Conservation (phyloP, 805 yeast species). For the Teunomyces tritomae region DNA sequence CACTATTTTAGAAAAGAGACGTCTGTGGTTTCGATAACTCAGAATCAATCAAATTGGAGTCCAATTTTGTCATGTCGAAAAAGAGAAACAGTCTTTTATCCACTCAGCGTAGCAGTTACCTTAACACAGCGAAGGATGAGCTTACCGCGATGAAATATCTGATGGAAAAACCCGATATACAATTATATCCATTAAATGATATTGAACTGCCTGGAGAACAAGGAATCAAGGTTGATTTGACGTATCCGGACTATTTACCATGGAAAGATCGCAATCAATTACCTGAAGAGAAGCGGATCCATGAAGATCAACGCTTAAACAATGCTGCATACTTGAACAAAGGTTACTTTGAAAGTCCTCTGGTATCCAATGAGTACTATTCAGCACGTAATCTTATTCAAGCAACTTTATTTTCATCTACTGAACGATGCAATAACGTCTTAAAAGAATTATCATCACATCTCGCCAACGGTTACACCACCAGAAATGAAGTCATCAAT, state of each 20-base stretch:
- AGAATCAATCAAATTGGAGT: neutral
- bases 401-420: slow-evolving; percentile 38
- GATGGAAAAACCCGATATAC: slow-evolving; percentile 33
- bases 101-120: slow-evolving; percentile 19
- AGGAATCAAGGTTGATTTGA: slow-evolving; percentile 6
- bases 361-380: slow-evolving; percentile 63
- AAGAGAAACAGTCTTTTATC: slow-evolving; percentile 28
- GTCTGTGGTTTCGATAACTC: neutral
- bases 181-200: slow-evolving; percentile 36
- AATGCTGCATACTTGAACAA: slow-evolving; percentile 54
- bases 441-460: slow-evolving; percentile 38
- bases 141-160: slow-evolving; percentile 32
- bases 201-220: slow-evolving; percentile 3
- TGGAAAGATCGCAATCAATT: slow-evolving; percentile 57
- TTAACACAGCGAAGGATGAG: slow-evolving; percentile 26
- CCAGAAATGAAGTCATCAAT: slow-evolving; percentile 40
- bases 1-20: neutral
- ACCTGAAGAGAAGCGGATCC: slow-evolving; percentile 21
- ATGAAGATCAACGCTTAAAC: slow-evolving; percentile 54
- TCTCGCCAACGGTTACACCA: slow-evolving; percentile 34
- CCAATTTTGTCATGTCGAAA: slow-evolving; percentile 22
- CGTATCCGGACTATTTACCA: slow-evolving; percentile 69
- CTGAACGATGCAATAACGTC: slow-evolving; percentile 33
- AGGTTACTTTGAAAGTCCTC: slow-evolving; percentile 67
- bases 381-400: slow-evolving; percentile 64